Conservation (phyloP, 2,329 filamentous ascomycete genomes). For the Magnaporthiopsis incrustans region DNA sequence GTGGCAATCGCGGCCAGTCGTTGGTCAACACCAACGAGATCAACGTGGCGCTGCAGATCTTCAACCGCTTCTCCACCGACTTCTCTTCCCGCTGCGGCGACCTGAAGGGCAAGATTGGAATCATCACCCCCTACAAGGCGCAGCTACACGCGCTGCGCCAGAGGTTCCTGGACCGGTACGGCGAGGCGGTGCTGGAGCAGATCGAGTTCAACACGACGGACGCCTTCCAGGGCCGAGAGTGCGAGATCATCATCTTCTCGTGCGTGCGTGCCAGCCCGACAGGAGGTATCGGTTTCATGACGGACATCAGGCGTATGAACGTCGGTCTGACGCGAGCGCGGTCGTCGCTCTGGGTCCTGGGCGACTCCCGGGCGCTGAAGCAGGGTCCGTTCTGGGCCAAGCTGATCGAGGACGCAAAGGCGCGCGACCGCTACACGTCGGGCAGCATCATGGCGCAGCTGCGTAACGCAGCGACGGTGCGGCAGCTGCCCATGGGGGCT, state of each 20-base stretch:
- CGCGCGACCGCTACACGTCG: conserved; percentile 67
- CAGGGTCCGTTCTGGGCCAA: conserved; percentile 88
- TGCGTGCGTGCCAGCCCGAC: conserved; percentile 90
- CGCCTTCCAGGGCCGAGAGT: conserved; percentile 94
- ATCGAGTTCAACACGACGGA: conserved; percentile 99
- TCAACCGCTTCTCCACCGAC: conserved; percentile 68
- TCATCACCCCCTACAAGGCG: conserved; percentile 97
- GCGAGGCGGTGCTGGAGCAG: conserved; percentile 62
- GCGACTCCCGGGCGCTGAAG: conserved; percentile 77
- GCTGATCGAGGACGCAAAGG: conserved; percentile 73
- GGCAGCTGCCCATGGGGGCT: background rate
- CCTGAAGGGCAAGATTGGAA: conserved; percentile 78
- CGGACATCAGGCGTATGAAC: conserved; percentile 98
- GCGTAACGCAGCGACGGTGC: conserved; percentile 14
- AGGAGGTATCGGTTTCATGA: conserved; percentile 96
- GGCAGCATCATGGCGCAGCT: conserved; percentile 49
- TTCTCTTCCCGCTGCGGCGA: conserved; percentile 50
- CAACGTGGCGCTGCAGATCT: conserved; percentile 77
- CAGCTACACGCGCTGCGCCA: conserved; percentile 74
- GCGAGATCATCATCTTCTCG: conserved; percentile 97
- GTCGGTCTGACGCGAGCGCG: conserved; percentile 95
- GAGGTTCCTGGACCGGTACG: conserved; percentile 66
- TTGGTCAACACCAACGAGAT: conserved; percentile 84
- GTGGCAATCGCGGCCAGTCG: conserved; percentile 76
- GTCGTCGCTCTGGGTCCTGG: conserved; percentile 92